Base-by-base conservation (phyloP, 1,284 basidiomycete genomes). In the Sporisorium reilianum region DNA sequence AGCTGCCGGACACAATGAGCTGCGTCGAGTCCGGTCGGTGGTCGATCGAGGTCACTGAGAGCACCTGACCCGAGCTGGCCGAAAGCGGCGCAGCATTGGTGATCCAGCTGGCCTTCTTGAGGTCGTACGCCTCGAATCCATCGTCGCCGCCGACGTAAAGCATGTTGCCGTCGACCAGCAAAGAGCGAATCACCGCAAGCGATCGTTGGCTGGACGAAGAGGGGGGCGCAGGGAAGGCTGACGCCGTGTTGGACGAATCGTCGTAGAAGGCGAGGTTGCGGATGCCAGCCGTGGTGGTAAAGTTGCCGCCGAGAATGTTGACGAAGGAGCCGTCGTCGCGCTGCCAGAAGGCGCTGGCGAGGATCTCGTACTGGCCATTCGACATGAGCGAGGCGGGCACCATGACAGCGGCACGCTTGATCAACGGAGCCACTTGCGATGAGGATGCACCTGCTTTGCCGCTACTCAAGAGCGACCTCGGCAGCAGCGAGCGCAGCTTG, bases 261-360 rank as follows among this genome's bases (percentile, higher is more conserved):
- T 93, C 88, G 84, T 96, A 97, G 50, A 95, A 86, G 0, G 90
- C 93, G 34, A 98, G 84, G 52, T 89, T 91, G 69, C 87, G 87
- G 26, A 85, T 78, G 8, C 88, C 83, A 30, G 78, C 54, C 3
- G 87, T 79, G 78, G 91, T 91, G 4, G 91, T 90, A 83, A 97
- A 97, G 85, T 96, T 95, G 51, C 95, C 95, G 40, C 94, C 95
- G 53, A 98, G 87, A 72, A 97, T 89, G 40, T 89, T 90, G 48
- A 93, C 86, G 45, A 74, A 80, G 11, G 52, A 64, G 51, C 72
- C 77, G 34, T 80, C 73, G 41, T 87, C 88, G 80, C 97, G 97
- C 18, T 90, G 91, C 93, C 93, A 98, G 87, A 95, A 98, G 2
- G 90, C 89, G 36, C 93, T 95, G 0, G 93, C 89, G 44, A 97